Percentiles rank a stretch among this genome's conserved stretches.
phyloP scores from a whole-genome alignment of 2,329 filamentous ascomycete species.

The Trichoderma aggressivum region DNA sequence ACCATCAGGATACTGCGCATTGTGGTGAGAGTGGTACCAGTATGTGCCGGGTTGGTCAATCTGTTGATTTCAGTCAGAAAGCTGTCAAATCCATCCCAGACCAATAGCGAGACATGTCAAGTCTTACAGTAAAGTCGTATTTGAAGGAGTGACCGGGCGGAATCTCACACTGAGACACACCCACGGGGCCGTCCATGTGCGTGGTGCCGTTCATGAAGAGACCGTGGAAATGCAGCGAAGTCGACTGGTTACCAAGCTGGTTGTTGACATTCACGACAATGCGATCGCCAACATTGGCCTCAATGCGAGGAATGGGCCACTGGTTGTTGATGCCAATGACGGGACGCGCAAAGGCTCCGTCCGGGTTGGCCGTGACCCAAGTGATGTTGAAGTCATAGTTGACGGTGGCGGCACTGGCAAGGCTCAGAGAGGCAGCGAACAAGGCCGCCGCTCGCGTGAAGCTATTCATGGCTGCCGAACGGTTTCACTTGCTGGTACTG shows the following conservation, averaged over 20 bases:
- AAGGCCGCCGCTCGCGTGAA: constrained; percentile 19
- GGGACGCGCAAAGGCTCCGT: constrained; percentile 61
- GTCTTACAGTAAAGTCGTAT: constrained; percentile 63
- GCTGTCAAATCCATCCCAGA: background rate
- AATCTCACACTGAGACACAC: constrained; percentile 66
- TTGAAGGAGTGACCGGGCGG: constrained; percentile 61
- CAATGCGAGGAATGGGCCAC: constrained; percentile 69
- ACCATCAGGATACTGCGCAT: constrained; percentile 68
- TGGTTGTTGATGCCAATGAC: constrained; percentile 73
- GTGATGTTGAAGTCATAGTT: constrained; percentile 65
- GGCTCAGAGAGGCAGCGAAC: constrained; percentile 21
- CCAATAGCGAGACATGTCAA: background rate
- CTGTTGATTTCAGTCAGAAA: constrained; percentile 32
- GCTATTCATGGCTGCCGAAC: constrained; percentile 20
- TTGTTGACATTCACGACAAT: constrained; percentile 59
- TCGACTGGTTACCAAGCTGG: constrained; percentile 58
- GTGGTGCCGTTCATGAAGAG: constrained; percentile 64
- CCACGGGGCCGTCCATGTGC: constrained; percentile 67
- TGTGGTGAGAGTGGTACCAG: constrained; percentile 73
- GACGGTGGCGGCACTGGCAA: constrained; percentile 39
- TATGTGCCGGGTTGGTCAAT: constrained; percentile 67
- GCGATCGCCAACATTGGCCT: constrained; percentile 59
- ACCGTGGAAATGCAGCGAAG: constrained; percentile 68
- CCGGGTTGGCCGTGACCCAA: constrained; percentile 71
- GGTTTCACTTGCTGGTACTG: background rate